Percentiles rank a stretch among this genome's conserved stretches.
phyloP scores from a whole-genome alignment of 176 grass and related monocot species.

The Saccharum spontaneum region DNA sequence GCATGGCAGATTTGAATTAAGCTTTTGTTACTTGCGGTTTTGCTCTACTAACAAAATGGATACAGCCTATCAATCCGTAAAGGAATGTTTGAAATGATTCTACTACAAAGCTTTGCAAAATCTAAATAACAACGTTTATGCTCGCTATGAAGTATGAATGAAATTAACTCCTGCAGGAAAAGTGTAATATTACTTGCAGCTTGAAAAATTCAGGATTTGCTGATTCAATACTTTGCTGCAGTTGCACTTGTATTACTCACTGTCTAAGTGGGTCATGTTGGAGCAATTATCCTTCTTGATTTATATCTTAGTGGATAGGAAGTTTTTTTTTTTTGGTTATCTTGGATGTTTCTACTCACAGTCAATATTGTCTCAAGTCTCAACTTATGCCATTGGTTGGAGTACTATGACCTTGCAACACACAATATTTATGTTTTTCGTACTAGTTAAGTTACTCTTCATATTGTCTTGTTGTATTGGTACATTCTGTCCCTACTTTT shows the following conservation, averaged over 20 bases:
- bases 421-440: neutral
- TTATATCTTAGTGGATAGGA: neutral
- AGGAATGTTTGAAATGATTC: neutral
- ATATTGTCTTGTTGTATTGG: neutral
- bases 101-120: neutral
- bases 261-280: neutral
- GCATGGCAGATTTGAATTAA: neutral
- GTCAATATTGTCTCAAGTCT: neutral
- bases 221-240: neutral
- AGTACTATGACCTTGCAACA: slow-evolving; percentile 4
- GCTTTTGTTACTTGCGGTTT: slow-evolving; percentile 24
- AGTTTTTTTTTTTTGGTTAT: neutral
- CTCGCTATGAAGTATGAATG: neutral
- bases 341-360: neutral
- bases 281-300: neutral
- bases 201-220: neutral
- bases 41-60: neutral
- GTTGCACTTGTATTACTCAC: neutral
- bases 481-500: neutral
- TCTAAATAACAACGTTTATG: slow-evolving; percentile 1
- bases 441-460: neutral
- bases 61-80: neutral
- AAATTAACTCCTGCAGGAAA: neutral
- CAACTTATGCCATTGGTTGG: neutral
- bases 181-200: neutral